phyloP scores from a whole-genome alignment of 768 basidiomycete species.

The Hemileccinum rubropunctum region DNA sequence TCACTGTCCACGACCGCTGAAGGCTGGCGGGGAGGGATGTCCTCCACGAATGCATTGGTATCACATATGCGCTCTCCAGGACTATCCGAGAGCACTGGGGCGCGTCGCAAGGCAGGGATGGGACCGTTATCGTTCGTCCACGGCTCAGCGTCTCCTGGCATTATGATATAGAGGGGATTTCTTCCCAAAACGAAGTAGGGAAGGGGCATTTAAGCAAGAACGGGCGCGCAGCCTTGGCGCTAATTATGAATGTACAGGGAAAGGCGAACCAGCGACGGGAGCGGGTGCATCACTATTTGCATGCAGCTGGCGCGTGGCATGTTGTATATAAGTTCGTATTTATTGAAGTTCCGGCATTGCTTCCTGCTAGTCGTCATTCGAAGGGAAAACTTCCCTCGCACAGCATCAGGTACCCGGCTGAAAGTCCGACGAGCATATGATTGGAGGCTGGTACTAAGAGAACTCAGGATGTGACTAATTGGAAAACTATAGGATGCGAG shows the following conservation, averaged over 20 bases:
- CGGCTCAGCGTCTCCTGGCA: constrained; percentile 6
- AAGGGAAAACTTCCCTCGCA: neutral
- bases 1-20: neutral
- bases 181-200: neutral
- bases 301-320: neutral
- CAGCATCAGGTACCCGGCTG: neutral
- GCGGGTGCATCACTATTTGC: too few relatives aligned
- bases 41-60: neutral
- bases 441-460: neutral
- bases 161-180: neutral
- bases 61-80: constrained; percentile 23
- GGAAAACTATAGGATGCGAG: neutral
- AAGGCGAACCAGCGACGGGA: too few relatives aligned
- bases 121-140: constrained; percentile 4
- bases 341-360: constrained; percentile 1
- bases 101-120: constrained; percentile 35
- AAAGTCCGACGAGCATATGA: neutral
- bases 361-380: neutral
- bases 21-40: neutral
- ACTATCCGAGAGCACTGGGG: constrained; percentile 35
- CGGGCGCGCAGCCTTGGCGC: neutral
- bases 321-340: neutral
- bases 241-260: neutral
- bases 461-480: neutral
- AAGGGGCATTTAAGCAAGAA: neutral